A percentile compares a stretch with the other conserved stretches of the same genome.
Conservation (phyloP, 2,329 filamentous ascomycete genomes). For the Penicillium italicum region DNA sequence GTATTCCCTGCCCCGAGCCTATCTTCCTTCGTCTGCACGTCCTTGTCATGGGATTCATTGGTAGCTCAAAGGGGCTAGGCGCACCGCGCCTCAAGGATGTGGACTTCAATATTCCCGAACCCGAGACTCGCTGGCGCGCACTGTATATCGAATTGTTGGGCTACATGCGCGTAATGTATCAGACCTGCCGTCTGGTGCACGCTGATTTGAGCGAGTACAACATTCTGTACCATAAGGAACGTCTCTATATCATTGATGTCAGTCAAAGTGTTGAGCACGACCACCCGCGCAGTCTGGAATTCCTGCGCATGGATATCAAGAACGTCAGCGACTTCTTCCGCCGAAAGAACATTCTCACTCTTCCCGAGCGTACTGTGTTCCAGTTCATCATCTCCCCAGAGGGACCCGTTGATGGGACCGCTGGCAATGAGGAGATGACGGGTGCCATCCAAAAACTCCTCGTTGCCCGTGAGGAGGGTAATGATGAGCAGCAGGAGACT, state of each 20-base stretch:
- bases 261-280: slow-evolving; percentile 97
- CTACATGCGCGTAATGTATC: slow-evolving; percentile 91
- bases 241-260: slow-evolving; percentile 92
- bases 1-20: slow-evolving; percentile 87
- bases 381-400: slow-evolving; percentile 69
- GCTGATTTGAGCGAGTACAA: slow-evolving; percentile 99
- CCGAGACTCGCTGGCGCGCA: slow-evolving; percentile 67
- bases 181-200: slow-evolving; percentile 86
- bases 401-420: slow-evolving; percentile 40
- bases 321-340: slow-evolving; percentile 93
- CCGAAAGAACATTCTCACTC: slow-evolving; percentile 74
- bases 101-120: slow-evolving; percentile 64
- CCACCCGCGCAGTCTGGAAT: slow-evolving; percentile 87
- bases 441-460: slow-evolving; percentile 66
- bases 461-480: slow-evolving; percentile 50
- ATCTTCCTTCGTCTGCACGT: slow-evolving; percentile 89
- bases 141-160: slow-evolving; percentile 81
- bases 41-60: slow-evolving; percentile 89
- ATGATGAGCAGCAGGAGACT: slow-evolving; percentile 49
- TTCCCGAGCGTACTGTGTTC: slow-evolving; percentile 77
- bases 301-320: slow-evolving; percentile 97
- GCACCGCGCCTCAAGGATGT: slow-evolving; percentile 87
- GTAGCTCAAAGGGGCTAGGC: slow-evolving; percentile 79
- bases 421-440: slow-evolving; percentile 54
- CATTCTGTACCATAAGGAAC: slow-evolving; percentile 77